Base-by-base conservation (phyloP, 2,329 filamentous ascomycete genomes). In the Phaeosphaeriaceae sp. region DNA sequence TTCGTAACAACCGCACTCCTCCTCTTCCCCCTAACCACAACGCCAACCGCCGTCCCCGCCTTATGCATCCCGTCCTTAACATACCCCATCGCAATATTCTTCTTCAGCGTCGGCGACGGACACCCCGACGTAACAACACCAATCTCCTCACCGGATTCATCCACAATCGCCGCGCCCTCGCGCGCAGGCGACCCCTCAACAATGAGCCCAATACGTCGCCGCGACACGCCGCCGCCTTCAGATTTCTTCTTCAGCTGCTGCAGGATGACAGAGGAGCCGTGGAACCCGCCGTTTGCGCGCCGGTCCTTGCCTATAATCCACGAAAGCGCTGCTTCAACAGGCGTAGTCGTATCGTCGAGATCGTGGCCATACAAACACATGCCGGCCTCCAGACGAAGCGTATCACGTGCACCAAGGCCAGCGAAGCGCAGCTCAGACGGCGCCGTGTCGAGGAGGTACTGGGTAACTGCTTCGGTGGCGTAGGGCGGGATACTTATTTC, bases 301-400 rank as follows among this genome's bases (percentile, higher is more conserved):
- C 93, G 85, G 47, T 87, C 84, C 69, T 91, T 92, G 57, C 89
- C 87, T 52, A 99, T 87, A 67, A 97, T 84, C 93, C 94, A 99
- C 52, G 80, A 80, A 0, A 90, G 76, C 1, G 79, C 81, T 1
- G 83, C 87, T 68, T 86, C 83, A 4, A 88, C 85, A 1, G 87
- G 87, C 1, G 87, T 89, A 9, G 83, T 88, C 0, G 78, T 79
- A 49, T 96, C 93, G 71, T 95, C 87, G 30, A 99, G 83, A 73
- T 99, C 94, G 76, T 97, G 91, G n/a, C 94, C 94, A 77, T 99
- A 99, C n/a, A 99, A 83, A 75, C 94, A 99, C 93, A 99, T 96
- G 53, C 94, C 94, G 0, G 94, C 94, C 78, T 99, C 94, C 23
- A 99, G 85, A 38, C 94, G 87, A 51, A 99, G 84, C 54, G 89